A percentile compares a stretch with the other conserved stretches of the same genome.
phyloP scores from a whole-genome alignment of 2,329 filamentous ascomycete genomes.

The Monilinia fructicola region DNA sequence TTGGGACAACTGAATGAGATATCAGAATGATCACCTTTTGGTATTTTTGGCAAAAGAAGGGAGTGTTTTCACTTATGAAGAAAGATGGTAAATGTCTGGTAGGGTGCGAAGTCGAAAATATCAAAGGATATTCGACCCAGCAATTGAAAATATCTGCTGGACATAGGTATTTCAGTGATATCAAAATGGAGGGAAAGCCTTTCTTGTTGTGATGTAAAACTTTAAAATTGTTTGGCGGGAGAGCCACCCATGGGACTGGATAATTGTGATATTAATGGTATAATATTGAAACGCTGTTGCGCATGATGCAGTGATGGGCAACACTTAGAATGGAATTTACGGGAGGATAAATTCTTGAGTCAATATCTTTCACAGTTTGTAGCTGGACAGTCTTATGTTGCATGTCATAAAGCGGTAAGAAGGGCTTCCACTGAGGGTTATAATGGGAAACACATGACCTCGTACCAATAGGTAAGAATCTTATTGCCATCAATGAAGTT shows the following conservation, averaged over 20 bases:
- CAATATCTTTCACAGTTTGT: neutral
- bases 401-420: neutral
- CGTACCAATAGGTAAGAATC: neutral
- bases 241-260: too few species aligned
- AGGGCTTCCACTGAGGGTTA: neutral
- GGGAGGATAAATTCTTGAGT: neutral
- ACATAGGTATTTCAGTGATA: too few species aligned
- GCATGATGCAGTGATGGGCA: neutral
- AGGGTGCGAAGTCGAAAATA: too few species aligned
- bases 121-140: neutral
- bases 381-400: neutral
- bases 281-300: neutral
- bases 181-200: too few species aligned
- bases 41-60: neutral
- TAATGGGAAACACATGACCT: neutral
- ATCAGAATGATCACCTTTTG: neutral
- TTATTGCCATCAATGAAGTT: neutral
- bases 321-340: neutral
- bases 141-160: fast-evolving
- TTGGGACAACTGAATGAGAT: neutral
- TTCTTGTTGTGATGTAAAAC: neutral
- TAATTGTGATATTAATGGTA: too few species aligned
- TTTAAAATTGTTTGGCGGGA: too few species aligned
- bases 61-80: too few species aligned
- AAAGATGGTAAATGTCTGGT: fast-evolving